phyloP scores from a whole-genome alignment of 2,329 filamentous ascomycete genomes.

The Epichloe brachyelytri region DNA sequence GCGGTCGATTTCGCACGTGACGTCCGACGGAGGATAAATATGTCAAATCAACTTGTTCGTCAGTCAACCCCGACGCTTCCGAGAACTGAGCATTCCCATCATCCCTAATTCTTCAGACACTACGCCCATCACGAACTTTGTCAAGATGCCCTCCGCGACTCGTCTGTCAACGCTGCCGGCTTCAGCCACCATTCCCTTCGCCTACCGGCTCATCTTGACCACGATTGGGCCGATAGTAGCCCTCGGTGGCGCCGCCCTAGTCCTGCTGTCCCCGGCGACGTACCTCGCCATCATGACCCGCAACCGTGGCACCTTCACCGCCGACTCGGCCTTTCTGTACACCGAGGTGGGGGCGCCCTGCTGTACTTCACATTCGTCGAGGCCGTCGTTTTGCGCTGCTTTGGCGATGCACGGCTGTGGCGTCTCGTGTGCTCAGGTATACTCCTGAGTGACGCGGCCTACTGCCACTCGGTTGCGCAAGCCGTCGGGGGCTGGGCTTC shows the following conservation, averaged over 20 bases:
- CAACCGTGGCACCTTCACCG: slow-evolving; percentile 7
- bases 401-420: slow-evolving; percentile 22
- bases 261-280: slow-evolving; percentile 13
- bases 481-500: slow-evolving; percentile 21
- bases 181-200: slow-evolving; percentile 15
- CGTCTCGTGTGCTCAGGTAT: slow-evolving; percentile 21
- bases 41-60: too few relatives aligned
- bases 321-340: slow-evolving; percentile 13
- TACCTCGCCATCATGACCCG: slow-evolving; percentile 20
- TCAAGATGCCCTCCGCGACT: background rate
- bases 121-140: too few relatives aligned
- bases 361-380: slow-evolving; percentile 25
- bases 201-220: slow-evolving; percentile 20
- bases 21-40: too few relatives aligned
- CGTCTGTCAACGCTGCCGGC: slow-evolving; percentile 1
- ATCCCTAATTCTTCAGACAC: too few relatives aligned
- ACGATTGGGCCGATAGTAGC: slow-evolving; percentile 24
- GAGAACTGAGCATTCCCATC: too few relatives aligned
- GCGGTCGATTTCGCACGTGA: too few relatives aligned
- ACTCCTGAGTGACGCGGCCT: slow-evolving; percentile 22
- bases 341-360: slow-evolving; percentile 9
- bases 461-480: slow-evolving; percentile 17
- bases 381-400: slow-evolving; percentile 21
- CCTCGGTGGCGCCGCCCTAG: slow-evolving; percentile 17
- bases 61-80: too few relatives aligned